Conservation (phyloP, 2,329 filamentous ascomycete species). For the Trichothecium roseum region DNA sequence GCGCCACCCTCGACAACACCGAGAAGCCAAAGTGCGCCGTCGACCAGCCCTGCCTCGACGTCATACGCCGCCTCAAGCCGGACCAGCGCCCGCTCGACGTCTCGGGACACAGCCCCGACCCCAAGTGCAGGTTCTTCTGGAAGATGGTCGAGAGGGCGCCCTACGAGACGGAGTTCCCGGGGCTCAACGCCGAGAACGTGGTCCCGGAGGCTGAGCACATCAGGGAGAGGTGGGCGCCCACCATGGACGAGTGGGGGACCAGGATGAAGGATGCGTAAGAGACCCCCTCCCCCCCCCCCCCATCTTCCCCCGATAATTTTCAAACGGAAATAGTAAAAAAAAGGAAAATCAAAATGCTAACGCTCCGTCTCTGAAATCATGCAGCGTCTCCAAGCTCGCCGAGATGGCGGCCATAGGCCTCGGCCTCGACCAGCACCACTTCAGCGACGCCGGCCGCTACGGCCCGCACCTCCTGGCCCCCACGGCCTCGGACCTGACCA, state of each 20-base stretch:
- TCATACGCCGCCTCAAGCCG: conserved; percentile 43
- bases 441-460: conserved; percentile 44
- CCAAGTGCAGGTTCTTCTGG: conserved; percentile 56
- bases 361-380: neutral
- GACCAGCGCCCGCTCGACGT: conserved; percentile 49
- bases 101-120: conserved; percentile 43
- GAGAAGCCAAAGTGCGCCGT: conserved; percentile 55
- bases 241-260: conserved; percentile 46
- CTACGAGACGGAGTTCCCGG: conserved; percentile 43
- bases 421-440: conserved; percentile 39
- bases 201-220: conserved; percentile 39
- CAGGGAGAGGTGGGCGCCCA: conserved; percentile 37
- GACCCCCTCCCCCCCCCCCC: conserved; percentile 1
- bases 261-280: conserved; percentile 50
- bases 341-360: too few relatives aligned
- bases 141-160: conserved; percentile 44
- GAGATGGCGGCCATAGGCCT: conserved; percentile 49
- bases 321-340: neutral
- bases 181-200: conserved; percentile 44
- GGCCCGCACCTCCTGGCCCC: conserved; percentile 53
- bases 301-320: neutral
- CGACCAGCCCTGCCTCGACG: conserved; percentile 47
- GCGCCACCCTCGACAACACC: conserved; percentile 52
- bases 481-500: conserved; percentile 46
- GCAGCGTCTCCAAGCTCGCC: conserved; percentile 42